Evolutionary conservation across 1,139 yeast species (phyloP).

Genomic region (Yamadazyma trypodendri): DNA sequence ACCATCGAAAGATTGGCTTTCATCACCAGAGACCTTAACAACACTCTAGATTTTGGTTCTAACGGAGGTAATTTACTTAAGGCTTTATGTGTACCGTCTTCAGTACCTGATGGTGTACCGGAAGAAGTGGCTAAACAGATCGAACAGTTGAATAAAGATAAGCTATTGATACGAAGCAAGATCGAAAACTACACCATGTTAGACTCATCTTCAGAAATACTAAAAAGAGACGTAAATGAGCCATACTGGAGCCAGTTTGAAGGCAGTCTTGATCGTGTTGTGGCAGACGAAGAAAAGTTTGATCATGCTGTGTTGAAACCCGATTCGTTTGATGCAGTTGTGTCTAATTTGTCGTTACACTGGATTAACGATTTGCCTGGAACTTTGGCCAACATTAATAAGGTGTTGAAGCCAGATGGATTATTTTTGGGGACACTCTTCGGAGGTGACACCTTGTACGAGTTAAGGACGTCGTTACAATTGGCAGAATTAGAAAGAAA

Average conservation of each 20-base stretch:
- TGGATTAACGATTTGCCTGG: constrained; percentile 85
- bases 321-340: constrained; percentile 66
- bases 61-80: constrained; percentile 62
- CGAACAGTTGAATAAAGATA: constrained; percentile 51
- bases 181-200: constrained; percentile 63
- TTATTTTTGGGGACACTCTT: constrained; percentile 80
- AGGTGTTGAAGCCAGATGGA: constrained; percentile 76
- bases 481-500: constrained; percentile 77
- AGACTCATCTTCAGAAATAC: constrained; percentile 57
- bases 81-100: constrained; percentile 33
- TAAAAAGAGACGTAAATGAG: constrained; percentile 48
- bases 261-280: constrained; percentile 46
- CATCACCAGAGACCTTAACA: constrained; percentile 61
- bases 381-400: constrained; percentile 54
- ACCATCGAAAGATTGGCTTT: constrained; percentile 76
- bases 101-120: constrained; percentile 26
- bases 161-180: constrained; percentile 48
- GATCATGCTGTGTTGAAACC: constrained; percentile 36
- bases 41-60: constrained; percentile 70
- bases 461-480: constrained; percentile 75
- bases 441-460: constrained; percentile 83
- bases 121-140: constrained; percentile 28
- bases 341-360: constrained; percentile 73
- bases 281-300: constrained; percentile 68
- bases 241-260: constrained; percentile 36